Evolutionary conservation across 176 grass and related monocot genomes (phyloP).

Genomic region (Triticum dicoccoides): DNA sequence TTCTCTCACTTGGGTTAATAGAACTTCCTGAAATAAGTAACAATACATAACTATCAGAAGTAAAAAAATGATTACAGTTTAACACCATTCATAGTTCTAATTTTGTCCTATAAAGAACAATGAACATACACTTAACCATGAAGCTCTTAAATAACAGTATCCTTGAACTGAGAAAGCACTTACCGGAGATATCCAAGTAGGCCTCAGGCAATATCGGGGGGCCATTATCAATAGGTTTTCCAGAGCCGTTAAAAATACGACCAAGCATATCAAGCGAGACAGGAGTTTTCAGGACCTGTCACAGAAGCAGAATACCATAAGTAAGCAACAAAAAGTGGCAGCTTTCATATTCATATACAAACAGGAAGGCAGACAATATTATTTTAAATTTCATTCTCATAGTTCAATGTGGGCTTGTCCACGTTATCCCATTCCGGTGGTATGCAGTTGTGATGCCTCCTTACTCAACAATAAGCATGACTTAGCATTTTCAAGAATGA

Average conservation of each 20-base stretch:
- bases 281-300: slow-evolving; percentile 95
- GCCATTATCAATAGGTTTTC: slow-evolving; percentile 98
- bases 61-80: slow-evolving; percentile 2
- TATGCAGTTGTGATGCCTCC: not conserved
- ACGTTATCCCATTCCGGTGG: not conserved
- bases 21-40: slow-evolving; percentile 75
- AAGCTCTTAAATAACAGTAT: not conserved
- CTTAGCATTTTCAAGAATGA: not conserved
- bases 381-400: not conserved
- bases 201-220: slow-evolving; percentile 93
- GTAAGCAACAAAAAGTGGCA: not conserved
- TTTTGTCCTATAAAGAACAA: not conserved
- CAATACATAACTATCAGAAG: slow-evolving; percentile 6
- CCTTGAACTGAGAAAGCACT: slow-evolving; percentile 27
- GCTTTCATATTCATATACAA: slow-evolving; percentile 15
- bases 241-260: slow-evolving; percentile 99
- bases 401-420: too few relatives aligned
- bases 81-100: not conserved
- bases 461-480: not conserved
- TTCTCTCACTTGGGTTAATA: slow-evolving; percentile 99
- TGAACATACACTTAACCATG: not conserved
- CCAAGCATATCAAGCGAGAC: slow-evolving; percentile 99
- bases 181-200: slow-evolving; percentile 99
- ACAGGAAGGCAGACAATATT: not conserved
- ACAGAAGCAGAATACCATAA: not conserved